Conservation (phyloP, 257 asterid species). For the Mentha longifolia region DNA sequence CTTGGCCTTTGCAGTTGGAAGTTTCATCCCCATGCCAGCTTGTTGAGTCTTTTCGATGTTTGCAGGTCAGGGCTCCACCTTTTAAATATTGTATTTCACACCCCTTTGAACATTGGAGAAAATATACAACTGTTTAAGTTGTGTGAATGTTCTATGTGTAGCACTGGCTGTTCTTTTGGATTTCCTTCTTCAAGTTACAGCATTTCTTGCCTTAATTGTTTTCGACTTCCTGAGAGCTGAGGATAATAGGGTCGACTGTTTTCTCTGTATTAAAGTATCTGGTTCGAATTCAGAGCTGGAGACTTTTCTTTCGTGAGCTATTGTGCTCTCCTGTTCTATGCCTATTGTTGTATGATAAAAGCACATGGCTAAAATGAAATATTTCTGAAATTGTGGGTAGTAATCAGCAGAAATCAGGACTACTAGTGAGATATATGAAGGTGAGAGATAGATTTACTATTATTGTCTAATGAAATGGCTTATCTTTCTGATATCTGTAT, state of each 20-base stretch:
- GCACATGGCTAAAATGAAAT: constrained; percentile 32
- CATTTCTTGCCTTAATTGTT: constrained; percentile 93
- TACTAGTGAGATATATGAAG: constrained; percentile 94
- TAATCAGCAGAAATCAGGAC: constrained; percentile 74
- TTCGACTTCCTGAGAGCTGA: constrained; percentile 96
- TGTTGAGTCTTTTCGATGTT: constrained; percentile 98
- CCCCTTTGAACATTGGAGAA: background rate
- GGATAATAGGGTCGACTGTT: constrained; percentile 88
- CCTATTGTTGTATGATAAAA: constrained; percentile 26
- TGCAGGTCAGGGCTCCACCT: constrained; percentile 66
- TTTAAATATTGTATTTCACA: constrained; percentile 7
- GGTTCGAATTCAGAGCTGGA: constrained; percentile 67
- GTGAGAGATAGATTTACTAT: constrained; percentile 46
- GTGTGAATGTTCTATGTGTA: constrained; percentile 43
- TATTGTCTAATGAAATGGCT: background rate
- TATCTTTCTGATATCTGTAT: background rate
- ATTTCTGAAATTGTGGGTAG: constrained; percentile 54
- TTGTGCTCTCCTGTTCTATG: constrained; percentile 27
- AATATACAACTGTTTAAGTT: constrained; percentile 25
- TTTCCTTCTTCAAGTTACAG: constrained; percentile 96
- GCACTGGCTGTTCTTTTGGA: constrained; percentile 98
- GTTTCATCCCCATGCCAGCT: constrained; percentile 99
- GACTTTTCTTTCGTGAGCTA: constrained; percentile 19
- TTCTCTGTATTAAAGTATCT: constrained; percentile 76
- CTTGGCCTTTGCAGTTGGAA: constrained; percentile 99